Percentiles rank a stretch among this genome's conserved stretches.
These are phyloP conservation scores for Acanthamoeba culbertsoni DNA, from an alignment of 208 protist genomes.

Conservation along the genomic window DNA sequence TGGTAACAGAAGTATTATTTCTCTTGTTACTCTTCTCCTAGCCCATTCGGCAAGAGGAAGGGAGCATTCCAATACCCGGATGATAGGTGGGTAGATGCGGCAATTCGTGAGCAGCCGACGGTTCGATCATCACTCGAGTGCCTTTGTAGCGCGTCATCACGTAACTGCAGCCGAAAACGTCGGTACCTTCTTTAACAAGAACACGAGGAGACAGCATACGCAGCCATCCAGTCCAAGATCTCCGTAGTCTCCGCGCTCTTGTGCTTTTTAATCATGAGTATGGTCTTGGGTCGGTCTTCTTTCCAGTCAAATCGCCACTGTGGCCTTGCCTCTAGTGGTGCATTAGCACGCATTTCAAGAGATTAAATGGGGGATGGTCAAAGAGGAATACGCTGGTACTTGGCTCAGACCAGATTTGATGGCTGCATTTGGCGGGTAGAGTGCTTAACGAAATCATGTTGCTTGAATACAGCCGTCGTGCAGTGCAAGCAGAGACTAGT, in stretches of 20 bases:
- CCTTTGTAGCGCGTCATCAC: neutral
- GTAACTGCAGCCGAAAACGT: neutral
- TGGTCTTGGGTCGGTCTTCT: neutral
- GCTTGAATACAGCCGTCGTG: too few relatives aligned
- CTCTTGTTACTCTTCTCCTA: neutral
- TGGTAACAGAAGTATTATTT: too few relatives aligned
- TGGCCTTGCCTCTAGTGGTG: too few relatives aligned
- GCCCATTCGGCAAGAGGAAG: neutral
- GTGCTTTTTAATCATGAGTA: constrained; percentile 52
- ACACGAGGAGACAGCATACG: neutral
- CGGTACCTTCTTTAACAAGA: neutral
- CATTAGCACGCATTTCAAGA: too few relatives aligned
- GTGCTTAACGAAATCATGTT: too few relatives aligned
- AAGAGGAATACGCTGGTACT: too few relatives aligned
- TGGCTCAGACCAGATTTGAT: too few relatives aligned
- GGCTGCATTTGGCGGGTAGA: too few relatives aligned
- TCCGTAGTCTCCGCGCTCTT: constrained; percentile 4
- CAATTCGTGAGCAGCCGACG: neutral
- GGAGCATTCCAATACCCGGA: neutral
- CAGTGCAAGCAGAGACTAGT: too few relatives aligned
- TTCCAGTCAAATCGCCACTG: neutral
- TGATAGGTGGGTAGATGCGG: neutral
- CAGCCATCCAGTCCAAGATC: neutral
- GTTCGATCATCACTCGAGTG: neutral
- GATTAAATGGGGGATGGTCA: too few relatives aligned